Conservation (phyloP, 2,329 filamentous ascomycete genomes). For the Madurella mycetomatis region DNA sequence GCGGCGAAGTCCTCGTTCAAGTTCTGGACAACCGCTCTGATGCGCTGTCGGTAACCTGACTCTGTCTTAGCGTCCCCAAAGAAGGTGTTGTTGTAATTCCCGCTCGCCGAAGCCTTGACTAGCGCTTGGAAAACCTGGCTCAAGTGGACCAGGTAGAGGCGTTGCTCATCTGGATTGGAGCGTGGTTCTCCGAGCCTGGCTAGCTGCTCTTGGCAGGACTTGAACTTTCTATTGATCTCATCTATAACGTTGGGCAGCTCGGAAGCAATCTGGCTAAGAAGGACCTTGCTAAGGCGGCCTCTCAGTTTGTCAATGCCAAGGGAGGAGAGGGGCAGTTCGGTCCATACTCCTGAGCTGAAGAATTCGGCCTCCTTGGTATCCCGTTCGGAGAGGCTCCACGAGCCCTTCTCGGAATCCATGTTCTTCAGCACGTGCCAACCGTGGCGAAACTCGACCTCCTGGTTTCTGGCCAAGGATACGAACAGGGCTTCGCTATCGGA, state of each 20-base stretch:
- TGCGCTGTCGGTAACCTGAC: slow-evolving; percentile 19
- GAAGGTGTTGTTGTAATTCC: slow-evolving; percentile 30
- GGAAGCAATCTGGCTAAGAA: slow-evolving; percentile 30
- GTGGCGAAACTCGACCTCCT: slow-evolving; percentile 43
- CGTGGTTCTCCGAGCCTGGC: slow-evolving; percentile 26
- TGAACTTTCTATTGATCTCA: slow-evolving; percentile 29
- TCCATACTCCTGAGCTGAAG: slow-evolving; percentile 27
- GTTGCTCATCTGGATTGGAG: slow-evolving; percentile 23
- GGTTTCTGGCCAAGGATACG: slow-evolving; percentile 41
- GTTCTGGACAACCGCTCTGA: slow-evolving; percentile 23
- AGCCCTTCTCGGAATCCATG: slow-evolving; percentile 30
- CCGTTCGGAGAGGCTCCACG: slow-evolving; percentile 28
- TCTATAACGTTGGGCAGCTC: slow-evolving; percentile 31
- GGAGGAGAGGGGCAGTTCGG: slow-evolving; percentile 15
- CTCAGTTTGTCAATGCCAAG: slow-evolving; percentile 23
- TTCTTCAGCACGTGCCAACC: slow-evolving; percentile 44
- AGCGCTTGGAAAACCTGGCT: slow-evolving; percentile 21
- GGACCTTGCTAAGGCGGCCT: slow-evolving; percentile 27
- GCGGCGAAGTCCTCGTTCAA: slow-evolving; percentile 19
- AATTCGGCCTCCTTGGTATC: slow-evolving; percentile 33
- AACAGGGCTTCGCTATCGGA: slow-evolving; percentile 40
- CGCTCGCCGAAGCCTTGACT: slow-evolving; percentile 28
- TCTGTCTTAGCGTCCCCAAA: slow-evolving; percentile 17
- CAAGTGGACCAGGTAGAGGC: slow-evolving; percentile 21
- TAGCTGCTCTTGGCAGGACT: slow-evolving; percentile 23